Base-by-base conservation (phyloP, 106 monocot species). In the Allium sativum region DNA sequence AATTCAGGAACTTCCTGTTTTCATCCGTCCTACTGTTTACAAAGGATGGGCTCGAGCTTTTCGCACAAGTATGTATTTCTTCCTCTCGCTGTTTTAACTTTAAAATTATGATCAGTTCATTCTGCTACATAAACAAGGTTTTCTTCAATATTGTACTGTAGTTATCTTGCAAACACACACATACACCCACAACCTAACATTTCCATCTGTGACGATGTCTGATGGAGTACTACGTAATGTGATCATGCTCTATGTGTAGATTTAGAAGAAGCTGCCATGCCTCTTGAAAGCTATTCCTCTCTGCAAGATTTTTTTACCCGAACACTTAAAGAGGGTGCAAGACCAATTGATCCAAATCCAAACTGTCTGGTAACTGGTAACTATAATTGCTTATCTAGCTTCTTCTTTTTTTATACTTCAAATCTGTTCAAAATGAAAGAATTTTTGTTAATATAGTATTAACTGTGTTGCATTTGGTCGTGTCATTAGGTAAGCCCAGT, bases 331-430 rank as follows among this genome's bases (percentile, higher is more conserved):
- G 81, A 79, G 64, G 95, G 95, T 44, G 82, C 73, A 52, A 81
- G 95, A 66, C 77, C 90, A 65, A 76, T 90, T 53, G 74, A 96
- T 55, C 44, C 60, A 53, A 79, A 96, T 68, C 82, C 82, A 61
- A 84, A 96, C 65, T 96, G 87, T 73, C 87, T 96, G 90, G 94
- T 95, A 90, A 90, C 82, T 77, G 90, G 87, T 96, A 91, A 90
- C 87, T 75, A 31, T 31, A 31, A 31, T 31, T 64, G 40, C 74
- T 74, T 43, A 44, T 75, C 12, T 70, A 44, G 73, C 10, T 61
- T 54, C 58, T 59, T 50, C 10, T 61, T 54, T 61, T 59, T 50
- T 48, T 8, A 6, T 52, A 2, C 53, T 18, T 72, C 10, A 55
- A 53, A 16, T 7, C 41, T 44, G 4, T 57, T 21, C 15, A 54